A percentile compares a stretch with the other conserved stretches of the same genome.
Conservation (phyloP, 2,329 filamentous ascomycete genomes). For the Fusarium domesticum region DNA sequence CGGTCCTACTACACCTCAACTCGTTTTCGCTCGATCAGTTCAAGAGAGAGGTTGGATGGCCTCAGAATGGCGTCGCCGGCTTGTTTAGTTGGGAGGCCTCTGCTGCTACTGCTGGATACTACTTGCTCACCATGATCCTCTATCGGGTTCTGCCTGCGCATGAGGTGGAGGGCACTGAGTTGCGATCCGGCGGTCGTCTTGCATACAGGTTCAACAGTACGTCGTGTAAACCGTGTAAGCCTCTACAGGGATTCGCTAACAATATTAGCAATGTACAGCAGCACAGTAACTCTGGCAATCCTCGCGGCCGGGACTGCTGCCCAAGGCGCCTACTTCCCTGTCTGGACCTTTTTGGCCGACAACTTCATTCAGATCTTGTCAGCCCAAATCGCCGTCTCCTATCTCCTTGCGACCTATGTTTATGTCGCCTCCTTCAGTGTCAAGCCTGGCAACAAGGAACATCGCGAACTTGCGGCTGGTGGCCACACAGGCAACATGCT, state of each 20-base stretch:
- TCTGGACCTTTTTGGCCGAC: slow-evolving; percentile 92
- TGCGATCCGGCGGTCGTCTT: slow-evolving; percentile 69
- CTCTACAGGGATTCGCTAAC: slow-evolving; percentile 15
- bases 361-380: slow-evolving; percentile 87
- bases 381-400: slow-evolving; percentile 75
- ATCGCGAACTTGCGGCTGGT: slow-evolving; percentile 76
- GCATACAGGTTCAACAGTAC: slow-evolving; percentile 80
- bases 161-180: slow-evolving; percentile 65
- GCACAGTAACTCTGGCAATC: slow-evolving; percentile 67
- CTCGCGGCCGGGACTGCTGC: slow-evolving; percentile 70
- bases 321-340: slow-evolving; percentile 75
- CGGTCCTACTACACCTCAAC: slow-evolving; percentile 71
- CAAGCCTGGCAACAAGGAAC: slow-evolving; percentile 66
- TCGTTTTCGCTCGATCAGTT: slow-evolving; percentile 68
- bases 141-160: slow-evolving; percentile 74
- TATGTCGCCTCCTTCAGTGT: slow-evolving; percentile 82
- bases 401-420: slow-evolving; percentile 69
- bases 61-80: slow-evolving; percentile 63
- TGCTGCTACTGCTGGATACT: slow-evolving; percentile 72
- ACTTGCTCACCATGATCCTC: slow-evolving; percentile 69
- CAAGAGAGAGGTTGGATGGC: slow-evolving; percentile 81
- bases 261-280: slow-evolving; percentile 67
- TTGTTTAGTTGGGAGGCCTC: slow-evolving; percentile 68
- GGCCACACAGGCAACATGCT: slow-evolving; percentile 80
- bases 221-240: slow-evolving; percentile 19